phyloP scores from a whole-genome alignment of 1,284 basidiomycete genomes.

The Apiotrichum veenhuisii region DNA sequence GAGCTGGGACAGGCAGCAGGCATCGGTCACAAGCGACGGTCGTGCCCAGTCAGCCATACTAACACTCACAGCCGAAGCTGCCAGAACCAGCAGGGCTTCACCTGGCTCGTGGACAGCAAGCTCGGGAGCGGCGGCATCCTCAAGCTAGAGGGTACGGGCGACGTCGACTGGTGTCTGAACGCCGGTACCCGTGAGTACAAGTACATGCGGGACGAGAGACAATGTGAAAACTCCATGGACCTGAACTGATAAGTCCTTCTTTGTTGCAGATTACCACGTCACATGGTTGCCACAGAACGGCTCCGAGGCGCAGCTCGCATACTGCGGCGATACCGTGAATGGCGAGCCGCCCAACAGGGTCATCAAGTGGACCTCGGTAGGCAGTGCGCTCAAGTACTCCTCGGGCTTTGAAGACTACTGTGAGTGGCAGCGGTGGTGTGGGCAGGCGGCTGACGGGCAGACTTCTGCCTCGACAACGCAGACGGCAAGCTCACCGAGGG shows the following conservation, averaged over 20 bases:
- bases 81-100: not conserved
- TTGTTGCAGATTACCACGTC: not conserved
- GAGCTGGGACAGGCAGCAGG: too few relatives aligned
- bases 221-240: too few relatives aligned
- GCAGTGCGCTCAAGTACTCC: not conserved
- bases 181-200: constrained; percentile 1
- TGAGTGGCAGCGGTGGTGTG: not conserved
- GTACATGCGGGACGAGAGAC: too few relatives aligned
- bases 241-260: not conserved
- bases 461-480: constrained; percentile 5
- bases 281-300: not conserved
- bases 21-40: too few relatives aligned
- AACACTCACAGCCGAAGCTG: not conserved
- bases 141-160: not conserved
- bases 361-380: not conserved
- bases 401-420: not conserved
- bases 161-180: not conserved
- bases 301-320: not conserved
- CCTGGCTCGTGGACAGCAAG: not conserved
- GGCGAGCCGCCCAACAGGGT: not conserved
- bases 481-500: not conserved
- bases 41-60: too few relatives aligned
- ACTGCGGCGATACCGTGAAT: not conserved
- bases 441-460: too few relatives aligned
- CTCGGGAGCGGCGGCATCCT: not conserved